These are phyloP conservation scores for Pythium sukuiense DNA, from an alignment of 352 stramenopile genomes.

Conservation along the genomic window DNA sequence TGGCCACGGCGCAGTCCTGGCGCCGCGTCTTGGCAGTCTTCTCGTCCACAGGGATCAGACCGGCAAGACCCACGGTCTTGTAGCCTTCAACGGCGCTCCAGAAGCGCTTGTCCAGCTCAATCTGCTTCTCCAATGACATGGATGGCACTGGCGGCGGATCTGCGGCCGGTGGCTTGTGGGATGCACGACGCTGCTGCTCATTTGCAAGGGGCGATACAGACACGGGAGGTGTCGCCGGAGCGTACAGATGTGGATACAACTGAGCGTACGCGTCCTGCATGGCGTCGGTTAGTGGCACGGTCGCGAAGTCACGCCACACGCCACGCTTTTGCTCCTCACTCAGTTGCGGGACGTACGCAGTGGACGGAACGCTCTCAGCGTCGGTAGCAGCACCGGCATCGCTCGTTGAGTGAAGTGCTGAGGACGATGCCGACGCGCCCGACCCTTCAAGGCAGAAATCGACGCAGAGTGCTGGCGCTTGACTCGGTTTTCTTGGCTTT, in stretches of 20 bases:
- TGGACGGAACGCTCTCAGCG: not conserved
- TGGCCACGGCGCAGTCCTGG: slow-evolving; percentile 39
- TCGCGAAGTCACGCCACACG: slow-evolving; percentile 49
- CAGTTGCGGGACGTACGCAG: slow-evolving; percentile 12
- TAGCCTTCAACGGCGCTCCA: slow-evolving; percentile 70
- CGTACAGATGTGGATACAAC: slow-evolving; percentile 55
- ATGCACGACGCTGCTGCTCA: not conserved
- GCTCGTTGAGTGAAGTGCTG: not conserved
- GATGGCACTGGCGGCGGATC: not conserved
- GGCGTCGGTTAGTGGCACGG: slow-evolving; percentile 32
- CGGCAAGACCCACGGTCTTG: slow-evolving; percentile 36
- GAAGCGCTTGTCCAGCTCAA: slow-evolving; percentile 48
- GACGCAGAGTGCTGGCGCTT: not conserved
- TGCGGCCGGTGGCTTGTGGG: not conserved
- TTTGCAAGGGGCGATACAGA: not conserved
- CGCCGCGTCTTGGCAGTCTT: slow-evolving; percentile 36
- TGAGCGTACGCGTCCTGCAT: slow-evolving; percentile 63
- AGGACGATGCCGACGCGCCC: not conserved
- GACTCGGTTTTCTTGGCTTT: not conserved
- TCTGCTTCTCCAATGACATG: slow-evolving; percentile 11
- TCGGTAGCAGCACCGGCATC: not conserved
- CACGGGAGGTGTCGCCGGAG: slow-evolving; percentile 6
- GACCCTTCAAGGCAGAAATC: slow-evolving; percentile 18
- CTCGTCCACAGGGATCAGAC: slow-evolving; percentile 36
- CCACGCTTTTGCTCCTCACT: slow-evolving; percentile 38